Evolutionary conservation across 2,329 filamentous ascomycete species (phyloP).

Genomic region (Bipolaris bicolor): DNA sequence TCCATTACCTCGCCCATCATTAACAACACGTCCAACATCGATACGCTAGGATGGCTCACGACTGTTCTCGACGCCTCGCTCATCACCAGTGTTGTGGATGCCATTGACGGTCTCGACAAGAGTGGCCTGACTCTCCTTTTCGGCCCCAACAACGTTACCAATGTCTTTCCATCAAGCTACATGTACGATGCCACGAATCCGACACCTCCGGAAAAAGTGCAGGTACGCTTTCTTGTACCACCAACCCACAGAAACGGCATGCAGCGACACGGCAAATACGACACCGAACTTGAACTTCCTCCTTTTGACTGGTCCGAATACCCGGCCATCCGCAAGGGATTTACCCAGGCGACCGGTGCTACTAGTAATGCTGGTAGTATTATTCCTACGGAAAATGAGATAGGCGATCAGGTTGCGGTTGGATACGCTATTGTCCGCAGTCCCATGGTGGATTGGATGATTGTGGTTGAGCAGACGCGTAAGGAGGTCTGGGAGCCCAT

Average conservation of each 20-base stretch:
- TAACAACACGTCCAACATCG: conserved; percentile 64
- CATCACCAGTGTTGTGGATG: conserved; percentile 66
- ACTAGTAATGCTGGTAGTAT: conserved; percentile 72
- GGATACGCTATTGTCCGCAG: conserved; percentile 76
- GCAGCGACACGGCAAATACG: conserved; percentile 38
- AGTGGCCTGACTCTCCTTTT: conserved; percentile 75
- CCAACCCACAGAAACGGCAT: conserved; percentile 35
- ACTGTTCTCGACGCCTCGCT: conserved; percentile 72
- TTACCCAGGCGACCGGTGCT: conserved; percentile 54
- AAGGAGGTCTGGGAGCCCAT: conserved; percentile 80
- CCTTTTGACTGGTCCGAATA: conserved; percentile 67
- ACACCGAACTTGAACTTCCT: conserved; percentile 27
- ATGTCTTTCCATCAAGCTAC: conserved; percentile 54
- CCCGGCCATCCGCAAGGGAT: conserved; percentile 66
- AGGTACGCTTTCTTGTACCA: conserved; percentile 43
- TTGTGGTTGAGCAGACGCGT: conserved; percentile 78
- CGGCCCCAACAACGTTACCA: conserved; percentile 69
- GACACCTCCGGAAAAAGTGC: conserved; percentile 30
- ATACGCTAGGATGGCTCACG: conserved; percentile 83
- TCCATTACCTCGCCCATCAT: conserved; percentile 83
- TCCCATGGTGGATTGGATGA: conserved; percentile 76
- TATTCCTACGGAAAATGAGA: conserved; percentile 75
- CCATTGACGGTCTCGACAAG: conserved; percentile 71
- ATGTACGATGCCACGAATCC: conserved; percentile 33
- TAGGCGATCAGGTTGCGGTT: conserved; percentile 72